These are phyloP conservation scores for Nakaseomyces bracarensis DNA, from an alignment of 1,139 yeast genomes.

Conservation along the genomic window DNA sequence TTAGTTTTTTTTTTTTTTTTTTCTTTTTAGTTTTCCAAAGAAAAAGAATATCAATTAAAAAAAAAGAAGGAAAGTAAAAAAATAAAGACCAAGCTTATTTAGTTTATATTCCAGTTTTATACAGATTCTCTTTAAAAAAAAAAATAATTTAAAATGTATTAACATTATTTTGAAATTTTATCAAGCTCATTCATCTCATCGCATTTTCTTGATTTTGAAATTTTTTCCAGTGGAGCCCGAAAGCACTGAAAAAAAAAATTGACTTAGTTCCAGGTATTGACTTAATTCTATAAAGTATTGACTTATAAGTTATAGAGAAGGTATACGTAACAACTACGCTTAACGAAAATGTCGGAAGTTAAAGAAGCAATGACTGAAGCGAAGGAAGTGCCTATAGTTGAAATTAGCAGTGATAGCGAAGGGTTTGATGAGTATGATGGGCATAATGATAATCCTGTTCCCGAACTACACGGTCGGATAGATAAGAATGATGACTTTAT, in stretches of 20 bases:
- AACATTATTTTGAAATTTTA: not conserved
- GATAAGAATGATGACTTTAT: slow-evolving; percentile 37
- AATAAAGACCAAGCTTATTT: not conserved
- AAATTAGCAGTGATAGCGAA: slow-evolving; percentile 15
- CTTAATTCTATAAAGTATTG: too few species aligned
- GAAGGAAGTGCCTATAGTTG: slow-evolving; percentile 1
- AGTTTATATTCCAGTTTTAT: not conserved
- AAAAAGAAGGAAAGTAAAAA: not conserved
- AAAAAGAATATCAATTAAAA: not conserved
- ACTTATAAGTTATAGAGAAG: too few species aligned
- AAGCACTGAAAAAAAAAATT: too few species aligned
- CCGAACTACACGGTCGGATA: slow-evolving; percentile 29
- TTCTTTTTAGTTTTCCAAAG: not conserved
- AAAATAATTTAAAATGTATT: slow-evolving; percentile 1
- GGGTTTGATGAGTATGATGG: slow-evolving; percentile 25
- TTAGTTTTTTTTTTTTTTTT: not conserved
- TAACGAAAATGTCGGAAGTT: slow-evolving; percentile 2
- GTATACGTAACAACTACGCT: too few species aligned
- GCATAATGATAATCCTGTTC: slow-evolving; percentile 17
- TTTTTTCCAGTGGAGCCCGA: too few species aligned
- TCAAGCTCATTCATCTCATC: too few species aligned
- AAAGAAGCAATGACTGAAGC: slow-evolving; percentile 7
- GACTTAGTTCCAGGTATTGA: too few species aligned
- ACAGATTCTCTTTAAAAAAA: not conserved
- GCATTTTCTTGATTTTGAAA: too few species aligned